phyloP scores from a whole-genome alignment of 2,329 filamentous ascomycete species.

The Arthroderma uncinatum region DNA sequence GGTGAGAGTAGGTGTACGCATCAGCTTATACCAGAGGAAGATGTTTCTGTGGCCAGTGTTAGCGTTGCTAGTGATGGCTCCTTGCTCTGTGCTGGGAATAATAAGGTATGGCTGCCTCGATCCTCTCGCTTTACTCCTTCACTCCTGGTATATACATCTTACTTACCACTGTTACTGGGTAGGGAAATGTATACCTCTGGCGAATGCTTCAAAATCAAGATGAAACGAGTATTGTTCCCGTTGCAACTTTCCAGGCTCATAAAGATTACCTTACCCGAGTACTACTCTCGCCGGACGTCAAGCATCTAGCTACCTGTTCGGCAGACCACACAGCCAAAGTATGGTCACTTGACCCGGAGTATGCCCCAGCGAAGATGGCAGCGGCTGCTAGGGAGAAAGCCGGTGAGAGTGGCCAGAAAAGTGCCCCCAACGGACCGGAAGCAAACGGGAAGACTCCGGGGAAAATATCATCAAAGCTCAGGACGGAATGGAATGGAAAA shows the following conservation, averaged over 20 bases:
- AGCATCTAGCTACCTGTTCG: constrained; percentile 85
- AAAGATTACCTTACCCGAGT: constrained; percentile 88
- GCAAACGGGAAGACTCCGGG: background rate
- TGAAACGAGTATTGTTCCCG: constrained; percentile 69
- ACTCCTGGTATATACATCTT: background rate
- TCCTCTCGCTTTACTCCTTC: too few relatives aligned
- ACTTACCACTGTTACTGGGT: constrained; percentile 3
- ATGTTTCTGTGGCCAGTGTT: constrained; percentile 84
- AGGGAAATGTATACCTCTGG: constrained; percentile 98
- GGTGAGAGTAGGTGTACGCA: constrained; percentile 96
- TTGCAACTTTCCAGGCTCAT: constrained; percentile 83
- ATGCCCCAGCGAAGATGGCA: constrained; percentile 31
- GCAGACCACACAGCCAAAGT: constrained; percentile 93
- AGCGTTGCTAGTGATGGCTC: constrained; percentile 92
- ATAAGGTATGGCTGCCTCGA: constrained; percentile 66
- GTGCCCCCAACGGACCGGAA: background rate
- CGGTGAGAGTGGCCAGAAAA: background rate
- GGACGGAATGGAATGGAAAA: constrained; percentile 8
- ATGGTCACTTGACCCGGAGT: constrained; percentile 76
- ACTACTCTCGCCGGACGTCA: constrained; percentile 82
- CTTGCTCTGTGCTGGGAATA: constrained; percentile 86
- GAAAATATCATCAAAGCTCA: background rate
- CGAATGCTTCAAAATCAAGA: constrained; percentile 75
- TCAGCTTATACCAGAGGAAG: constrained; percentile 90
- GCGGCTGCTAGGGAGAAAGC: constrained; percentile 11